phyloP scores from a whole-genome alignment of 257 asterid genomes.

The Nicotiana paniculata region DNA sequence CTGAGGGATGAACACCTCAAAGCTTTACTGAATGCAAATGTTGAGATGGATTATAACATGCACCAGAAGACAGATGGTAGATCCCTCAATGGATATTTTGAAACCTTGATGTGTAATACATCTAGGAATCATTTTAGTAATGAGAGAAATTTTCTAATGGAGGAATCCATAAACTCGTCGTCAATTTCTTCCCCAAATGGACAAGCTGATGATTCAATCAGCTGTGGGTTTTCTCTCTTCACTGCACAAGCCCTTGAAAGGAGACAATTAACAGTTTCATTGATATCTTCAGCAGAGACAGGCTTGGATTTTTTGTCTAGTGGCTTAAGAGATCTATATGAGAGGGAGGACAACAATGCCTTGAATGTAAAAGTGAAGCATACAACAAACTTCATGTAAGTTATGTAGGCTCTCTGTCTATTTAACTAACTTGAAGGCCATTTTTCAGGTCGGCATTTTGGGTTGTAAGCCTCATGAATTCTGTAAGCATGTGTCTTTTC shows the following conservation, averaged over 20 bases:
- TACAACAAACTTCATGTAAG: constrained; percentile 33
- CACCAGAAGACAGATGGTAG: constrained; percentile 25
- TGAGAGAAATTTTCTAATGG: constrained; percentile 12
- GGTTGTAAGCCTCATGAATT: neutral
- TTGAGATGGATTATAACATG: constrained; percentile 49
- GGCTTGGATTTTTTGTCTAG: constrained; percentile 41
- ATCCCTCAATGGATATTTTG: constrained; percentile 32
- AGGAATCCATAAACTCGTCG: constrained; percentile 14
- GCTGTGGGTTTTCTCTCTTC: constrained; percentile 30
- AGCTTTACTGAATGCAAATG: constrained; percentile 42
- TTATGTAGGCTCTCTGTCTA: neutral
- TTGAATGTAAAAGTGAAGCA: constrained; percentile 17
- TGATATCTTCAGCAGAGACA: constrained; percentile 37
- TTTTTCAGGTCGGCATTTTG: neutral
- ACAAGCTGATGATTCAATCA: constrained; percentile 11
- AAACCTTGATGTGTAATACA: constrained; percentile 21
- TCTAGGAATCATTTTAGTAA: constrained; percentile 13
- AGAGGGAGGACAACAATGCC: constrained; percentile 23
- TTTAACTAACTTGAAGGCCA: neutral
- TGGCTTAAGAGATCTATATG: constrained; percentile 22
- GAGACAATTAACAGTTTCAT: constrained; percentile 41
- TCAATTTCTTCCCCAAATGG: constrained; percentile 15
- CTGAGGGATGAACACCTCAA: constrained; percentile 60
- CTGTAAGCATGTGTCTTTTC: neutral
- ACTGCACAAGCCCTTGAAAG: constrained; percentile 39